Evolutionary conservation across 441 rosid species (phyloP).

Genomic region (Viola pubescens): DNA sequence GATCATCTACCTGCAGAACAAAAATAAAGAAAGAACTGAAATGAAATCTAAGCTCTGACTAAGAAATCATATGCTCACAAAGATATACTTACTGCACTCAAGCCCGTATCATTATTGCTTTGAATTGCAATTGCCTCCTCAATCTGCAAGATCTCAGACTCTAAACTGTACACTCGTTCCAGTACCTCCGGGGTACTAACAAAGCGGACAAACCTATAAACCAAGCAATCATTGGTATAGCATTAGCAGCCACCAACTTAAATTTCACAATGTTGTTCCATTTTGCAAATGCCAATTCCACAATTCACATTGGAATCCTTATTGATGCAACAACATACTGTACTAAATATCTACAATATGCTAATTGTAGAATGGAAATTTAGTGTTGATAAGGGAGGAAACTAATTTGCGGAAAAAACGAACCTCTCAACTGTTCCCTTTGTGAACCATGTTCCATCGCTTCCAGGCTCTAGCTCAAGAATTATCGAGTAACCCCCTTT

Average conservation of each 20-base stretch:
- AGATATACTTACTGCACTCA: slow-evolving; percentile 41
- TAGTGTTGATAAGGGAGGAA: not conserved
- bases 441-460: slow-evolving; percentile 71
- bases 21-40: slow-evolving; percentile 14
- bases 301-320: too few species aligned
- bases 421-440: slow-evolving; percentile 82
- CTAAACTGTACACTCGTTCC: slow-evolving; percentile 72
- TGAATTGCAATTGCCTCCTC: slow-evolving; percentile 83
- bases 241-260: too few species aligned
- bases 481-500: slow-evolving; percentile 90
- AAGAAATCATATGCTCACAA: slow-evolving; percentile 11
- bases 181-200: slow-evolving; percentile 90
- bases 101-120: slow-evolving; percentile 50
- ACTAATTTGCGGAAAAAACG: slow-evolving; percentile 1
- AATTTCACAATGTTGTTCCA: too few species aligned
- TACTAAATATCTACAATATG: too few species aligned
- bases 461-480: slow-evolving; percentile 56
- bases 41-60: slow-evolving; percentile 10
- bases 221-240: not conserved
- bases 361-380: not conserved
- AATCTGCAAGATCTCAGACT: slow-evolving; percentile 91
- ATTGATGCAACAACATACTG: too few species aligned
- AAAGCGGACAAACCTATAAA: slow-evolving; percentile 91
- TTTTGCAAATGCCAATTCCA: too few species aligned
- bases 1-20: slow-evolving; percentile 44